phyloP scores from a whole-genome alignment of 1,284 basidiomycete genomes.

The Cryptococcus amylolentus region DNA sequence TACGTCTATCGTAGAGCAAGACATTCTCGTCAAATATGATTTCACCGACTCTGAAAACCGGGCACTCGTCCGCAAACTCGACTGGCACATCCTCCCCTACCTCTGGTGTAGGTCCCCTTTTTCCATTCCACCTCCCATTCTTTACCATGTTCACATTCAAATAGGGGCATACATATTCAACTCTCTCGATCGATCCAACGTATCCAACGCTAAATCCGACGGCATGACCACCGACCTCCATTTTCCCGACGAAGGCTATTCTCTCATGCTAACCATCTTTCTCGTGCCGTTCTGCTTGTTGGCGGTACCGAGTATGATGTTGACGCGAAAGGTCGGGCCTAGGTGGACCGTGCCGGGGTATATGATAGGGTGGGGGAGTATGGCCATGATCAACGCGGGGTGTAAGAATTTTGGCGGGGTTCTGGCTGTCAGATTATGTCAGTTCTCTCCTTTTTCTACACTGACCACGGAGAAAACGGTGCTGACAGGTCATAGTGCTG shows the following conservation, averaged over 20 bases:
- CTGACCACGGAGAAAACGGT: neutral
- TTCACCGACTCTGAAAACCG: conserved; percentile 20
- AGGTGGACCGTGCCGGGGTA: conserved; percentile 25
- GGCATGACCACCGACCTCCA: conserved; percentile 28
- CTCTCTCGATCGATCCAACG: conserved; percentile 32
- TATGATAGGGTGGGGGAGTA: conserved; percentile 26
- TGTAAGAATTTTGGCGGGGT: conserved; percentile 19
- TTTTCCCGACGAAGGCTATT: conserved; percentile 27
- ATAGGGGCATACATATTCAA: conserved; percentile 25
- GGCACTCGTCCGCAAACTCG: conserved; percentile 17
- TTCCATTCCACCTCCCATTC: neutral
- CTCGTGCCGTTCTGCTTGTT: conserved; percentile 21
- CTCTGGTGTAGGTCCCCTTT: conserved; percentile 14
- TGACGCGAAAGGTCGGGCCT: conserved; percentile 27
- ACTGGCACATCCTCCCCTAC: conserved; percentile 25
- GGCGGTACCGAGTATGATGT: conserved; percentile 22
- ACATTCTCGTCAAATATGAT: conserved; percentile 11
- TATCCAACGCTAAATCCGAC: conserved; percentile 35
- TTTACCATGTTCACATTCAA: neutral
- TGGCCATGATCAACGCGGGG: conserved; percentile 25
- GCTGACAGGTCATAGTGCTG: conserved; percentile 7
- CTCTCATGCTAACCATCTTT: conserved; percentile 22
- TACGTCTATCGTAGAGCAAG: conserved; percentile 13
- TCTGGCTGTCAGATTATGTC: conserved; percentile 21
- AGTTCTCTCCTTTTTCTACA: conserved; percentile 1